Base-by-base conservation (phyloP, 441 rosid genomes). In the Populus trichocarpa region DNA sequence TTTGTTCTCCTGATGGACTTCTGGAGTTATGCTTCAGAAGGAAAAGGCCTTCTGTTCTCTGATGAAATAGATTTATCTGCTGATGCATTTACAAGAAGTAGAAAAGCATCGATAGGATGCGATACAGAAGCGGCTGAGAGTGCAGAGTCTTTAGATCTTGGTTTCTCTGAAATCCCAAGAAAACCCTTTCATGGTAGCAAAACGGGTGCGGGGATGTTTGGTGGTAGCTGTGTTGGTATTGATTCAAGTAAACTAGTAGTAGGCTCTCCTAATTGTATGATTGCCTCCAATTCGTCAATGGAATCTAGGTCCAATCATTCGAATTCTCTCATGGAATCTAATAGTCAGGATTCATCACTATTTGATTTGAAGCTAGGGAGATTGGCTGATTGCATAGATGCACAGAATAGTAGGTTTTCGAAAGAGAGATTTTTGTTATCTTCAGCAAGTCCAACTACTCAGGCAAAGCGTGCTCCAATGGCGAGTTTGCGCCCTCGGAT, bases 281-380 rank as follows among this genome's bases (percentile, higher is more conserved):
- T 82, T 67, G 80, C 88, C 77, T 78, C 87, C n/a, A 83, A 78
- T 81, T 85, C 88, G 36, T 84, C 84, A 14, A 69, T 63, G 8
- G 85, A 83, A 40, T 81, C 90, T 14, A 80, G 85, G 72, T 83
- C 87, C 23, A 89, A 85, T 75, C 65, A 84, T 73, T 85, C 89
- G 2, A 84, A 77, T 79, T 81, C 86, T 5, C 32, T 79, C 50
- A 40, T 83, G 83, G 88, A 83, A 57, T 84, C 83, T 74, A 79
- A 76, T 65, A 83, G 85, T 77, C 87, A 81, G 72, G 90, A 86
- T 75, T 86, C 86, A 16, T 77, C 86, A 33, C 81, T 85, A 28
- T 87, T 91, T 78, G 93, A 90, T 88, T 87, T 93, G 83, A 89
- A 88, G 82, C 78, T 93, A 13, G 92, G 95, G 79, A 87, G 90